Evolutionary conservation across 768 basidiomycete species (phyloP).

Genomic region (Russula abietina): DNA sequence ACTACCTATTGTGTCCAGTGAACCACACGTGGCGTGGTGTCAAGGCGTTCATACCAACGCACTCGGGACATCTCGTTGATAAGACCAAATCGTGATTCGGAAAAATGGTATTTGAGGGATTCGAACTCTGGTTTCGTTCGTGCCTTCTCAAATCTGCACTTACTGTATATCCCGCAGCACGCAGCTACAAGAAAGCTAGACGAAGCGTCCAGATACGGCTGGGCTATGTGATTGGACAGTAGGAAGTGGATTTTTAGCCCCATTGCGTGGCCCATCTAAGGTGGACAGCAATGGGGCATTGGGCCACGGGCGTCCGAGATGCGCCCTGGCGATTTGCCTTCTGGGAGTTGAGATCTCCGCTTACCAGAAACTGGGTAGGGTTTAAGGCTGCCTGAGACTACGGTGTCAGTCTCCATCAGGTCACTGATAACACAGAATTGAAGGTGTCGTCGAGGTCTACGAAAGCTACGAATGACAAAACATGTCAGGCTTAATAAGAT

Average conservation of each 20-base stretch:
- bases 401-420: not conserved
- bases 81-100: not conserved
- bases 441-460: not conserved
- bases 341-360: no score
- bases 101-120: not conserved
- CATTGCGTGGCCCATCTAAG: no score
- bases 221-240: no score
- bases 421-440: not conserved
- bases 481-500: not conserved
- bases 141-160: no score
- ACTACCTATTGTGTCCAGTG: no score
- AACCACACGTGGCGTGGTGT: no score
- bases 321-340: no score
- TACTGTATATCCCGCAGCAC: no score
- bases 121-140: no score
- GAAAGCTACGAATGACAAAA: not conserved
- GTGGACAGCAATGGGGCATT: not conserved
- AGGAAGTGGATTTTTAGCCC: no score
- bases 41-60: not conserved
- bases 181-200: no score
- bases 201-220: no score
- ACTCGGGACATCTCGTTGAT: not conserved
- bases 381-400: not conserved
- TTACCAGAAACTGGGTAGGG: not conserved
- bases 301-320: not conserved